Evolutionary conservation across 2,329 filamentous ascomycete genomes (phyloP), one percentile per base, ranked within the genome.

Genomic region (Alternaria metachromatica): DNA sequence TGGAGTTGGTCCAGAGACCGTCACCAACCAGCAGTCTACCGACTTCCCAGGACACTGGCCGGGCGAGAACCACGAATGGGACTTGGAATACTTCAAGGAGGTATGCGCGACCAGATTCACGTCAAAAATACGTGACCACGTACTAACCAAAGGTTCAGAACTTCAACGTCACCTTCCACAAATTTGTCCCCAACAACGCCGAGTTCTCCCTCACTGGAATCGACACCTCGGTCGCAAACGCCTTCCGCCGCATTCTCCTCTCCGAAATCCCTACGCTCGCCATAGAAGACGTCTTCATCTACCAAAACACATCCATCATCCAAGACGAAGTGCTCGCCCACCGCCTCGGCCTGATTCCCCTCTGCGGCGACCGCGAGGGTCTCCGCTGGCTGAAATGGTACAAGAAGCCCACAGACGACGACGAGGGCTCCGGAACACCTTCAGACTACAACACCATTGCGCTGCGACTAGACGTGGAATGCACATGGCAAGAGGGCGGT

Each of bases 281-380:
- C 71, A 94, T 99, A 75, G 96, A 99, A 85, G 90, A 89, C 67
- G 93, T 97, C 78, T 99, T 92, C 83, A 90, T 98, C 68, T 88
- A 93, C 79, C 96, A 97, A 85, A 99, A 99, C 85, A 98, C 95
- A 55, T 97, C 93, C 6, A 94, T 99, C 37, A 96, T 99, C 75
- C 95, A 98, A 80, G 96, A 99, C 78, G 96, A 99, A 84, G 95
- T 99, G 5, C 89, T 99, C 55, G 91, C 94, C 15, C 92, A 96
- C 80, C 88, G 96, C 48, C 86, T 99, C 30, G 96, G 96, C 63
- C 88, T 99, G 49, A 91, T 99, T 58, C 96, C 96, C 18, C 90
- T 99, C 72, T 91, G 90, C 69, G 96, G 93, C 70, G 88, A 89
- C 65, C 88, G 90, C 68, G 87, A 92, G 59, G 94, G 92, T 55